A percentile compares a stretch with the other conserved stretches of the same genome.
Conservation (phyloP, 371 early-diverging fungal species). For the Mucor irregularis region DNA sequence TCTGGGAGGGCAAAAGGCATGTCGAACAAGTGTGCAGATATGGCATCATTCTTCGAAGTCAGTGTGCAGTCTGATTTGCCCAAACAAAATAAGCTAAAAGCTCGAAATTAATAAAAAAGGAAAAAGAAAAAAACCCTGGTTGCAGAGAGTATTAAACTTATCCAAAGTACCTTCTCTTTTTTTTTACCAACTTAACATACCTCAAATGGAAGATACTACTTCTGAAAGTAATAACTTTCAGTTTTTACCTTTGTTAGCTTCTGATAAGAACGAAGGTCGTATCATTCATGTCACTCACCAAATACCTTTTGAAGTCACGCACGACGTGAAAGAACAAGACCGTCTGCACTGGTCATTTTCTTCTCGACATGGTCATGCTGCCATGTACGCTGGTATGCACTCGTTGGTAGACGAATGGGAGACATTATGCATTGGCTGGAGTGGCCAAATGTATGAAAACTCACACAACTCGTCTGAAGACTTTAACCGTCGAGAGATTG, state of each 20-base stretch:
- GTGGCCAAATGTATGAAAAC: constrained; percentile 51
- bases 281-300: constrained; percentile 36
- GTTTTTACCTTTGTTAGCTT: constrained; percentile 16
- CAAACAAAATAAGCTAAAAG: no score
- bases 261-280: constrained; percentile 19
- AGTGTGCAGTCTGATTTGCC: no score
- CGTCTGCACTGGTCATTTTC: constrained; percentile 35
- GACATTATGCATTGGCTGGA: constrained; percentile 69
- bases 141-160: no score
- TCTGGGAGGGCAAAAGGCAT: no score
- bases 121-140: no score
- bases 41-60: no score
- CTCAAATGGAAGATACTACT: neutral
- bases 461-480: constrained; percentile 2
- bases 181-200: no score
- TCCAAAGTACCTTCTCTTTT: neutral
- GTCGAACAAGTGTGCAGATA: no score
- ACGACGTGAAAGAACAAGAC: constrained; percentile 19
- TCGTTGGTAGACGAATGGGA: constrained; percentile 54
- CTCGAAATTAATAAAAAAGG: no score
- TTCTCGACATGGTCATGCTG: constrained; percentile 70
- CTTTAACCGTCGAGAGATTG: constrained; percentile 36
- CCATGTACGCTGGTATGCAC: constrained; percentile 74
- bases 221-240: neutral
- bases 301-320: constrained; percentile 24